A percentile compares a stretch with the other conserved stretches of the same genome.
phyloP scores from a whole-genome alignment of 352 stramenopile species.

The Globisporangium nagaii region DNA sequence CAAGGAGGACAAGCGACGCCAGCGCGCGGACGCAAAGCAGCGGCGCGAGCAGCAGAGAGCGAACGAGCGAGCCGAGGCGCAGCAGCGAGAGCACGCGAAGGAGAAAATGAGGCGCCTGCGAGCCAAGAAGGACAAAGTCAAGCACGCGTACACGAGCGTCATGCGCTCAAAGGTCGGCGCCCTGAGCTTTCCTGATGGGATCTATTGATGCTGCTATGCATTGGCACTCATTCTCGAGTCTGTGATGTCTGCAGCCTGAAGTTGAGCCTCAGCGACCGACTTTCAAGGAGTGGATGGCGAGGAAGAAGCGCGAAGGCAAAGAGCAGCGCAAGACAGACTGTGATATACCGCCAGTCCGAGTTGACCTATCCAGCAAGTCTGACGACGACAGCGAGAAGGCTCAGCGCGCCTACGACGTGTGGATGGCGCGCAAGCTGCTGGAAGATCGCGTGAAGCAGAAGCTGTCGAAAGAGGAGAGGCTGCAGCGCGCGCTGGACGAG shows the following conservation, averaged over 20 bases:
- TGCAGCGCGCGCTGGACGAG: constrained; percentile 20
- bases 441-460: constrained; percentile 42
- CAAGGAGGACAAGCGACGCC: constrained; percentile 13
- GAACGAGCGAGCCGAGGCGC: not conserved
- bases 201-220: no score
- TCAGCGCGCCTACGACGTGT: constrained; percentile 24
- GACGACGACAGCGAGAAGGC: not conserved
- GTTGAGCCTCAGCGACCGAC: not conserved
- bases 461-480: constrained; percentile 19
- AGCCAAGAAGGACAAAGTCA: constrained; percentile 4
- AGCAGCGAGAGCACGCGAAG: not conserved
- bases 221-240: not conserved
- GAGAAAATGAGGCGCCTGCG: not conserved
- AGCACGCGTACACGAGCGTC: constrained; percentile 2
- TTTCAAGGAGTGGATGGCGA: constrained; percentile 10
- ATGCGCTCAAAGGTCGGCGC: constrained; percentile 8
- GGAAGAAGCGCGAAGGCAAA: constrained; percentile 10
- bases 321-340: not conserved
- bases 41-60: not conserved
- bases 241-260: not conserved
- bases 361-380: not conserved
- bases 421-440: constrained; percentile 36
- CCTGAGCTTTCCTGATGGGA: no score
- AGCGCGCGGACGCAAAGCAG: constrained; percentile 3
- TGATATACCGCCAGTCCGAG: not conserved